These are phyloP conservation scores for Nannochloropsis granulata DNA, from an alignment of 108 stramenopile genomes.

Conservation along the genomic window DNA sequence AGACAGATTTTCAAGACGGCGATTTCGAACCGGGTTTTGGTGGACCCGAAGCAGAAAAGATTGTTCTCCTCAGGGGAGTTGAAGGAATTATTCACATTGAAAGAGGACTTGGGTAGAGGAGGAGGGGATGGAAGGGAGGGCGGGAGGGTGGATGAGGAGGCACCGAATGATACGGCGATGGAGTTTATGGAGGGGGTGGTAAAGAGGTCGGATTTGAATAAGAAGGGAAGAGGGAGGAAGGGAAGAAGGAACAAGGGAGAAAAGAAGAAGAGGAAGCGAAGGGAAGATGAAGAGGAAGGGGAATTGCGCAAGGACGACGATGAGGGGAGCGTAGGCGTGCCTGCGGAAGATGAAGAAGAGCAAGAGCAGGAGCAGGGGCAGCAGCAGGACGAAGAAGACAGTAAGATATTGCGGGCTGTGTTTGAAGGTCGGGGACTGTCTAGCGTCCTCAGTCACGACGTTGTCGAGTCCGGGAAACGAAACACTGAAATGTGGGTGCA, in stretches of 20 bases:
- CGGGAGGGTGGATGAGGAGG: neutral
- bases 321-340: neutral
- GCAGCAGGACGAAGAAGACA: slow-evolving; percentile 6
- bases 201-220: neutral
- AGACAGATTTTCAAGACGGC: slow-evolving; percentile 96
- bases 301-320: neutral
- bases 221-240: neutral
- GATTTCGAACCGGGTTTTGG: slow-evolving; percentile 66
- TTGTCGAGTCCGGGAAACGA: slow-evolving; percentile 8
- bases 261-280: neutral
- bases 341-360: neutral
- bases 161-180: slow-evolving; percentile 8
- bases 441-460: slow-evolving; percentile 22
- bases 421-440: slow-evolving; percentile 17
- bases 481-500: neutral
- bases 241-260: neutral
- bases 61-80: slow-evolving; percentile 74
- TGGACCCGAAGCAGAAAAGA: slow-evolving; percentile 70
- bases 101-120: slow-evolving; percentile 5
- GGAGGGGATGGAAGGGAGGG: no score
- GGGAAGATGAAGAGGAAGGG: neutral
- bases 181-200: neutral
- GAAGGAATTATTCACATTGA: slow-evolving; percentile 69
- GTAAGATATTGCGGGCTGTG: slow-evolving; percentile 15
- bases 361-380: neutral